Evolutionary conservation across 2,329 filamentous ascomycete species (phyloP).

Genomic region (Colletotrichum plurivorum): DNA sequence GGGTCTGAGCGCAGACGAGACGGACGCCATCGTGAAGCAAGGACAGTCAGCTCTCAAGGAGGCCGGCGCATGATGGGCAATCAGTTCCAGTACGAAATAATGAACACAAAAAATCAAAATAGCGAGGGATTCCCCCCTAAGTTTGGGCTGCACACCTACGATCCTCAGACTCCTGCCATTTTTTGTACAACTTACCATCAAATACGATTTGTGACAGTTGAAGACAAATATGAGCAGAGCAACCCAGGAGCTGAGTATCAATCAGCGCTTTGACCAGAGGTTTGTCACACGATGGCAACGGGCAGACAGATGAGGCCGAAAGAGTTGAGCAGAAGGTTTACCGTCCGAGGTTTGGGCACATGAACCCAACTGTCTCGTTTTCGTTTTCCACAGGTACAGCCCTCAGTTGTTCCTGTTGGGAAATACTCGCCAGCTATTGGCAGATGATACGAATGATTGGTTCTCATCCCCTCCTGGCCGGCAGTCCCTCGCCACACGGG

Average conservation of each 20-base stretch:
- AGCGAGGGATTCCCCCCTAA: too few species aligned
- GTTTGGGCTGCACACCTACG: too few species aligned
- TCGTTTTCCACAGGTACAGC: neutral
- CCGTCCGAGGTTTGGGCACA: neutral
- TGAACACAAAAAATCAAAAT: neutral
- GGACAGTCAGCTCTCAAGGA: slow-evolving; percentile 37
- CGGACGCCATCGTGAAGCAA: slow-evolving; percentile 37
- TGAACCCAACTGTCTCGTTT: neutral
- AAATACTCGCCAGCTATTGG: neutral
- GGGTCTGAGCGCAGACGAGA: slow-evolving; percentile 31
- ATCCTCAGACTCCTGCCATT: too few species aligned
- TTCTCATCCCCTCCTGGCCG: neutral
- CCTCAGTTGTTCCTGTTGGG: neutral
- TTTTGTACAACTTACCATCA: neutral
- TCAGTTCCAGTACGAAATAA: neutral
- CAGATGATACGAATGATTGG: neutral
- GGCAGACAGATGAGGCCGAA: neutral
- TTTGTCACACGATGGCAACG: neutral
- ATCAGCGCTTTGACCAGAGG: neutral
- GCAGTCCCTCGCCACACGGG: neutral
- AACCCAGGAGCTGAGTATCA: neutral
- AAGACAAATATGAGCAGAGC: neutral
- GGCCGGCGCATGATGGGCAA: slow-evolving; percentile 25
- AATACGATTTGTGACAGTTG: neutral
- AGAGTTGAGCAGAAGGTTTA: neutral